These are phyloP conservation scores for Posidonia australis DNA, from an alignment of 106 monocot genomes.

Conservation along the genomic window DNA sequence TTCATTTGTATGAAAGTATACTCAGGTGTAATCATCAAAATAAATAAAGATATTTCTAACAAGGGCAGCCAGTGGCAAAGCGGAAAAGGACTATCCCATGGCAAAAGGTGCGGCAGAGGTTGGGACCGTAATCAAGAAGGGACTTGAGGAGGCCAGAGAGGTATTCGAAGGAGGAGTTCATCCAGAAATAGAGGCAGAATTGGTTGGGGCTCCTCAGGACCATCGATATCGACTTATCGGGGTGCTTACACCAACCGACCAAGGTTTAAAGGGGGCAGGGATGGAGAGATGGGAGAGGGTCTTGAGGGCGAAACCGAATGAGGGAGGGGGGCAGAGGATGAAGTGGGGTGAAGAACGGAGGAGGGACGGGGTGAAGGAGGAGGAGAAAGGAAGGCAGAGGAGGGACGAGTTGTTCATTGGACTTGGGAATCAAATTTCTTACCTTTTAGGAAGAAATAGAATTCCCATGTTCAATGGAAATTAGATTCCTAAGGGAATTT, in stretches of 20 bases:
- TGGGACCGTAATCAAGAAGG: constrained; percentile 39
- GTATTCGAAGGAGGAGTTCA: constrained; percentile 52
- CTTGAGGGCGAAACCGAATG: constrained; percentile 1
- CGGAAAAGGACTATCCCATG: constrained; percentile 47
- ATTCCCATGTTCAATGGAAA: no score
- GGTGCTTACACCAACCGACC: constrained; percentile 8
- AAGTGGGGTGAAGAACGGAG: no score
- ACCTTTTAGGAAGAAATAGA: no score
- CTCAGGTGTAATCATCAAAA: no score
- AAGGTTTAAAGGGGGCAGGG: constrained; percentile 11
- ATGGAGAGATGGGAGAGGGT: constrained; percentile 9
- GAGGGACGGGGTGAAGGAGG: no score
- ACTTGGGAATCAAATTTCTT: no score
- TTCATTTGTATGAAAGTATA: no score
- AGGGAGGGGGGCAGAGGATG: constrained; percentile 5
- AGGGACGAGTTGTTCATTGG: no score
- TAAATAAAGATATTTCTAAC: no score
- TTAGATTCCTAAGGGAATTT: no score
- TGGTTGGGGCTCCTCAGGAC: constrained; percentile 24
- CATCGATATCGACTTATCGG: background rate
- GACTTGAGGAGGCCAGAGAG: constrained; percentile 75
- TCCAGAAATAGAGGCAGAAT: constrained; percentile 30
- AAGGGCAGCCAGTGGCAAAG: constrained; percentile 38
- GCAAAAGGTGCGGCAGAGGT: constrained; percentile 20
- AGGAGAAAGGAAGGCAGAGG: no score